Evolutionary conservation across 345 rosid species (phyloP).

Genomic region (Pugionium cornutum): DNA sequence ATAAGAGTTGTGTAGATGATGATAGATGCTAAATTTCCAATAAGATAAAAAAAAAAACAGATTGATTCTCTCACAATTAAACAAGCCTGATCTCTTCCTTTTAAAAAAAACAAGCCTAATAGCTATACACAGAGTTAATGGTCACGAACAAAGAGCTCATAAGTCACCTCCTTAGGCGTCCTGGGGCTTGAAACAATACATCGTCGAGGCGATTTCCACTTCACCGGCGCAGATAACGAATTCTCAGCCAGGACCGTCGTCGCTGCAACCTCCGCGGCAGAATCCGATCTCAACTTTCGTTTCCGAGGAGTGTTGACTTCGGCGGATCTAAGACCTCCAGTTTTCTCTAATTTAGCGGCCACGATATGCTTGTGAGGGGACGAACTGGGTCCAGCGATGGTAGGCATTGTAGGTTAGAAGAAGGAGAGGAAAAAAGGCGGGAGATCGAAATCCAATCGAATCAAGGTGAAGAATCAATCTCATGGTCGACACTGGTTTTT

Average conservation of each 20-base stretch:
- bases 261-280: constrained; percentile 24
- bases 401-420: constrained; percentile 52
- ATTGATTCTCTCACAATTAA: neutral
- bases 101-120: neutral
- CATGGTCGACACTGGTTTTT: constrained; percentile 36
- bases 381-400: constrained; percentile 45
- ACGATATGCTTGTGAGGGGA: constrained; percentile 46
- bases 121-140: neutral
- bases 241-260: constrained; percentile 12
- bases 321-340: constrained; percentile 39
- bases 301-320: constrained; percentile 49
- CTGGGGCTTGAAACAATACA: constrained; percentile 44
- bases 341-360: constrained; percentile 39
- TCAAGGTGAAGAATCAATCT: constrained; percentile 29
- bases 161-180: constrained; percentile 24
- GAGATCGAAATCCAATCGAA: constrained; percentile 15
- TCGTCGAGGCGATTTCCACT: constrained; percentile 57
- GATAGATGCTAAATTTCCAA: neutral
- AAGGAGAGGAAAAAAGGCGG: neutral
- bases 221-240: constrained; percentile 40
- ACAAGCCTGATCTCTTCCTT: neutral
- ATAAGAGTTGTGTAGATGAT: neutral
- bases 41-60: neutral
- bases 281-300: constrained; percentile 58
- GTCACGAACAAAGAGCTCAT: neutral